These are phyloP conservation scores for Takashimella tepidaria DNA, from an alignment of 1,284 basidiomycete genomes.

Conservation along the genomic window DNA sequence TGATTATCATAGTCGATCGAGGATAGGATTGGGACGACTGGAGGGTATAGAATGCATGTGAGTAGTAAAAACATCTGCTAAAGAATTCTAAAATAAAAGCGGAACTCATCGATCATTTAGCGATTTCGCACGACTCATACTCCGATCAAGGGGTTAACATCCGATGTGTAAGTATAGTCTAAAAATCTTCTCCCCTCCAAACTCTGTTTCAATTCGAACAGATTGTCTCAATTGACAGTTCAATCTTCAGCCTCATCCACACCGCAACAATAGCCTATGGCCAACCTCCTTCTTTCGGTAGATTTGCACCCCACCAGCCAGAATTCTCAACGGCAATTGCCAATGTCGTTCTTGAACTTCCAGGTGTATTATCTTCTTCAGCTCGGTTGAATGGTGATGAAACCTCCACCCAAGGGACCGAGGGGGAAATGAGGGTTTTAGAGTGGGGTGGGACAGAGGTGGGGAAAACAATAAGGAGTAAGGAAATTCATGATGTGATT, in stretches of 20 bases:
- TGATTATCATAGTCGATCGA: slow-evolving; percentile 33
- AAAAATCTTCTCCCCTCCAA: neutral
- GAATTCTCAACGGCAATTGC: slow-evolving; percentile 29
- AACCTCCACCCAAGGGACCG: too few relatives aligned
- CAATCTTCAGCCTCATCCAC: slow-evolving; percentile 52
- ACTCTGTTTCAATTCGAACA: neutral
- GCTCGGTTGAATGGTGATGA: slow-evolving; percentile 8
- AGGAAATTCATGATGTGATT: slow-evolving; percentile 2
- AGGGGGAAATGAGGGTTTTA: slow-evolving; percentile 7
- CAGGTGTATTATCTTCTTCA: slow-evolving; percentile 15
- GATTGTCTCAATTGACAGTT: neutral
- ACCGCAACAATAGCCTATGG: slow-evolving; percentile 58
- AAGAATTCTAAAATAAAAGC: neutral
- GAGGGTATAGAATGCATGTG: slow-evolving; percentile 51
- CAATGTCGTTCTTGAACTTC: slow-evolving; percentile 31
- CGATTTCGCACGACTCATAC: slow-evolving; percentile 69
- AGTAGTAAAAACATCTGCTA: slow-evolving; percentile 1
- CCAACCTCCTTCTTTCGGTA: slow-evolving; percentile 51
- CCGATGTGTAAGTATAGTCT: slow-evolving; percentile 62
- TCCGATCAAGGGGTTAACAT: slow-evolving; percentile 72
- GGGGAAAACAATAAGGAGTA: slow-evolving; percentile 3
- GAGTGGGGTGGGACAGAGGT: slow-evolving; percentile 33
- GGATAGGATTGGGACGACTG: slow-evolving; percentile 50
- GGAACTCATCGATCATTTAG: slow-evolving; percentile 57
- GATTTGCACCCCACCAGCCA: slow-evolving; percentile 52